Evolutionary conservation across 805 yeast species (phyloP).

Genomic region (Zygosaccharomyces bailii): DNA sequence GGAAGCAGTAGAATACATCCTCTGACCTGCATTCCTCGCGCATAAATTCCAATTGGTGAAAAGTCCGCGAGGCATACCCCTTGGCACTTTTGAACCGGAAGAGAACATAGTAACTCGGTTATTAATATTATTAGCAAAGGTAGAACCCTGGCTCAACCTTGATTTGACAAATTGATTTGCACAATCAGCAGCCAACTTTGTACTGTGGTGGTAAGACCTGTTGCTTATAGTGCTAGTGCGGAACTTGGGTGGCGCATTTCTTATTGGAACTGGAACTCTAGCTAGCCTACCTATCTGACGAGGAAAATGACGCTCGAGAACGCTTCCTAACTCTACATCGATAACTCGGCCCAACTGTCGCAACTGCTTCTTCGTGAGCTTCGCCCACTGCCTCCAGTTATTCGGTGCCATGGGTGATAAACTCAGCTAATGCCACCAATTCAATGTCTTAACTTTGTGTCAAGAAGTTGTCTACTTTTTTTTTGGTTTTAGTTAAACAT

Average conservation of each 20-base stretch:
- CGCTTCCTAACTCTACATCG: constrained; percentile 19
- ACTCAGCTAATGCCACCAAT: neutral
- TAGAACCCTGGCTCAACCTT: constrained; percentile 1
- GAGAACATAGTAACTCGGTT: constrained; percentile 13
- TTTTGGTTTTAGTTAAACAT: no score
- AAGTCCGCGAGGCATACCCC: constrained; percentile 21
- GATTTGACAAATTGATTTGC: neutral
- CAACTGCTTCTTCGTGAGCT: constrained; percentile 20
- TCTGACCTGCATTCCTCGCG: constrained; percentile 13
- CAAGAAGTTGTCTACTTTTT: neutral
- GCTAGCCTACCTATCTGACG: constrained; percentile 14
- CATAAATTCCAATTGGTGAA: constrained; percentile 25
- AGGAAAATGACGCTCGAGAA: constrained; percentile 18
- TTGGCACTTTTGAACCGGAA: constrained; percentile 16
- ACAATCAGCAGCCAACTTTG: neutral
- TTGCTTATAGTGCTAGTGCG: constrained; percentile 7
- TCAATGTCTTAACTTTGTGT: neutral
- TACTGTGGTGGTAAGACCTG: constrained; percentile 1
- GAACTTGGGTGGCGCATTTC: constrained; percentile 12
- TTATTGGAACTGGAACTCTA: constrained; percentile 20
- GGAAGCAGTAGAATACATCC: constrained; percentile 24
- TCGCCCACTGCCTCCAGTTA: constrained; percentile 26
- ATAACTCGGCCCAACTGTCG: constrained; percentile 21
- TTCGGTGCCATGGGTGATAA: constrained; percentile 18
- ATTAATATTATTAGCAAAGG: constrained; percentile 1